These are phyloP conservation scores for Claviceps digitariae DNA, from an alignment of 2,329 filamentous ascomycete species.

Conservation along the genomic window DNA sequence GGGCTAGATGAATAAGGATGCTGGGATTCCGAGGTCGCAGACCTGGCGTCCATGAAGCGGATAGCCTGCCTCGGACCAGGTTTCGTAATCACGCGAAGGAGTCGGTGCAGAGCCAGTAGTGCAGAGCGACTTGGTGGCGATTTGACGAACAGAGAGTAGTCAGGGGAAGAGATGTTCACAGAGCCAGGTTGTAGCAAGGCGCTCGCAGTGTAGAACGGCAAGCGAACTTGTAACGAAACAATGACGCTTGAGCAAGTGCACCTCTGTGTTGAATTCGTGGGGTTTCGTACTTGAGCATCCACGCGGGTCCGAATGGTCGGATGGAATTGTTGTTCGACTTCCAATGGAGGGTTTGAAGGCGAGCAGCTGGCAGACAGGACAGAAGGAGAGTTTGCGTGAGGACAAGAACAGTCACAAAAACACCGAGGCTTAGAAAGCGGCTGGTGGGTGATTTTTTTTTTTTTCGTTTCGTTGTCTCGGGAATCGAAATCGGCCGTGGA, in stretches of 20 bases:
- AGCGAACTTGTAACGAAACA: background rate
- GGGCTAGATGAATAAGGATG: slow-evolving; percentile 23
- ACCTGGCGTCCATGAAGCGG: slow-evolving; percentile 26
- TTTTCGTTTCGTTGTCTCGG: slow-evolving; percentile 1
- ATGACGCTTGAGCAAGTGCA: background rate
- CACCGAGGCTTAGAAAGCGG: slow-evolving; percentile 1
- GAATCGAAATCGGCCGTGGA: background rate
- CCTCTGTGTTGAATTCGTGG: background rate
- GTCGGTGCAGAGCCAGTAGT: background rate
- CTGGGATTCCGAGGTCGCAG: slow-evolving; percentile 23
- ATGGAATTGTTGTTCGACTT: background rate
- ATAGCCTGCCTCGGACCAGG: slow-evolving; percentile 7
- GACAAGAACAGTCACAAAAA: slow-evolving; percentile 1
- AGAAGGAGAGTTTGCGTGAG: background rate
- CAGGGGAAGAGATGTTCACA: background rate
- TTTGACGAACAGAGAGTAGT: background rate
- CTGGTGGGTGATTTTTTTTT: background rate
- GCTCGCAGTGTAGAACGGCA: background rate
- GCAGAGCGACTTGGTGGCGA: background rate
- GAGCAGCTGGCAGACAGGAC: background rate
- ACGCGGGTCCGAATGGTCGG: background rate
- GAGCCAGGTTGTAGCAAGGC: background rate
- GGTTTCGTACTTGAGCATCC: slow-evolving; percentile 2
- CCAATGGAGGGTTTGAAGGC: background rate
- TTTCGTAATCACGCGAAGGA: background rate